Conservation (phyloP, 2,329 filamentous ascomycete genomes). For the Ascochyta lentis region DNA sequence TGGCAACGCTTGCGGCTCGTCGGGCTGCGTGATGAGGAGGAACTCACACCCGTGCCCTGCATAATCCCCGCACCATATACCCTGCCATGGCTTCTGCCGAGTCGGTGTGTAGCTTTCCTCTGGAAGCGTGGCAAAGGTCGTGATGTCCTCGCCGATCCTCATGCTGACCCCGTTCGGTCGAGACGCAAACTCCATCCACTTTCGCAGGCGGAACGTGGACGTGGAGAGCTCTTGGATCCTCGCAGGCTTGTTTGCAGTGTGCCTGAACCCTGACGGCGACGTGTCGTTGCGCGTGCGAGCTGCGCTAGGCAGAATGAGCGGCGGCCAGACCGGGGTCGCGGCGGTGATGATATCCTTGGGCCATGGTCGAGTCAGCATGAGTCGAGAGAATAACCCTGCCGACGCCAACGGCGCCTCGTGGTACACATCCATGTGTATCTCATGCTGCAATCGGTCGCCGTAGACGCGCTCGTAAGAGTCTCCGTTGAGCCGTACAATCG, state of each 20-base stretch:
- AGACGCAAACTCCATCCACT: constrained; percentile 73
- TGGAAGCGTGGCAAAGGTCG: constrained; percentile 76
- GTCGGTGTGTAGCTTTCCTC: constrained; percentile 81
- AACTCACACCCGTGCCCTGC: constrained; percentile 89
- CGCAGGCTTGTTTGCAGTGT: constrained; percentile 58
- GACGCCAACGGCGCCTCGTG: constrained; percentile 23
- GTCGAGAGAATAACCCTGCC: constrained; percentile 65
- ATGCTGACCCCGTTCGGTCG: constrained; percentile 42
- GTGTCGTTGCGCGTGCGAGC: constrained; percentile 62
- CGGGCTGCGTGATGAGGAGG: constrained; percentile 78
- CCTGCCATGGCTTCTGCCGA: constrained; percentile 78
- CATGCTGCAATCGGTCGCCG: constrained; percentile 56
- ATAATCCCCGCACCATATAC: constrained; percentile 93
- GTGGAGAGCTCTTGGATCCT: constrained; percentile 68
- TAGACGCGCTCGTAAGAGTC: constrained; percentile 34
- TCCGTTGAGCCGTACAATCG: constrained; percentile 59
- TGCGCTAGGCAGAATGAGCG: constrained; percentile 69
- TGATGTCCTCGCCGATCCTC: constrained; percentile 60
- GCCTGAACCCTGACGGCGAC: constrained; percentile 53
- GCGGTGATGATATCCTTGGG: constrained; percentile 51
- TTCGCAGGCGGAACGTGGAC: constrained; percentile 73
- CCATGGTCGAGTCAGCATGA: constrained; percentile 67
- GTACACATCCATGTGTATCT: constrained; percentile 58
- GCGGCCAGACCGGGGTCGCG: constrained; percentile 71
- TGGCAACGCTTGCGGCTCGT: constrained; percentile 55